Evolutionary conservation across 164 flowering plant genomes (phyloP).

Genomic region (Houttuynia cordata): DNA sequence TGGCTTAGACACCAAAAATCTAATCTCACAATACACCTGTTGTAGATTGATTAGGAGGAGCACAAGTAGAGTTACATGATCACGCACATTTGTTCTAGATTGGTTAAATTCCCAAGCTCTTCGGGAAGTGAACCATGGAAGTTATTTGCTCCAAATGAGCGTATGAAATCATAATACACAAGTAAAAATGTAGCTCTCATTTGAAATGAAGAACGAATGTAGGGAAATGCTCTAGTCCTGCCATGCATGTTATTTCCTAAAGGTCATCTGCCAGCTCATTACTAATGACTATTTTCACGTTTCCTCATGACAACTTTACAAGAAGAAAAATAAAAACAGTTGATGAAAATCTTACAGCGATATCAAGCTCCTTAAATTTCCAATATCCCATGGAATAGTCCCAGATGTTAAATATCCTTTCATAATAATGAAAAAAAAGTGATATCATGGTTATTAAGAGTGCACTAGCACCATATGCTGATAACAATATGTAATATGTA

Average conservation of each 20-base stretch:
- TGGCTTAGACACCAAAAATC: no score
- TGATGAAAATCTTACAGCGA: slow-evolving; percentile 21
- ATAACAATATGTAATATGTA: background rate
- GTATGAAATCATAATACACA: background rate
- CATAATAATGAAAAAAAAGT: slow-evolving; percentile 12
- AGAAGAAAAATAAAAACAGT: background rate
- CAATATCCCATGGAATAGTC: slow-evolving; percentile 32
- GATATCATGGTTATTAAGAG: slow-evolving; percentile 18
- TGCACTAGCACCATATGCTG: background rate
- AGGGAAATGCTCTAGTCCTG: background rate
- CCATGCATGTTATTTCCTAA: background rate
- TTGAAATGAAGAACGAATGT: background rate
- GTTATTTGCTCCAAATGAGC: slow-evolving; percentile 2
- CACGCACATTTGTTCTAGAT: slow-evolving; percentile 7
- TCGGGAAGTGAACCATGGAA: slow-evolving; percentile 5
- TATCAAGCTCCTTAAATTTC: slow-evolving; percentile 33
- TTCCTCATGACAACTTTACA: no score
- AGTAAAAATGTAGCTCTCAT: background rate
- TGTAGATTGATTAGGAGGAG: no score
- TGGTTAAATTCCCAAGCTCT: slow-evolving; percentile 6
- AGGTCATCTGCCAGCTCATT: background rate
- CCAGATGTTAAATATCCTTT: no score
- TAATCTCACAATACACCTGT: no score
- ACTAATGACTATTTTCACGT: no score
- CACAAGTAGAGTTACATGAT: background rate